These are phyloP conservation scores for Cerrena zonata DNA, from an alignment of 1,284 basidiomycete genomes.

Conservation along the genomic window DNA sequence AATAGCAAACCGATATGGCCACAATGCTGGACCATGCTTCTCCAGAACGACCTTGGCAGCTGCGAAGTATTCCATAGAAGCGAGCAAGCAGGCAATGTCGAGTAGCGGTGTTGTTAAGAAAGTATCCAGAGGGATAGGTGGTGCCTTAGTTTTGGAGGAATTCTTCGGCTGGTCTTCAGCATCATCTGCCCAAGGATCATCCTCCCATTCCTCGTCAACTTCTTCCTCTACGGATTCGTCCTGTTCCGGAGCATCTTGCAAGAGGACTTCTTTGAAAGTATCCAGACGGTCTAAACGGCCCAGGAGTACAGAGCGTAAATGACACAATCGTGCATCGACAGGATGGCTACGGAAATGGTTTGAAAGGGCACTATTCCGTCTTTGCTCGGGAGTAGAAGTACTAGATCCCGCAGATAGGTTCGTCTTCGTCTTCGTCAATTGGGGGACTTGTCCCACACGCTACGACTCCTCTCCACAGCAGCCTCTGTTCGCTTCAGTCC, in stretches of 20 bases:
- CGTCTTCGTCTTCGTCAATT: conserved; percentile 18
- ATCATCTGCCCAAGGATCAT: conserved; percentile 75
- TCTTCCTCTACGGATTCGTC: conserved; percentile 18
- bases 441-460: conserved; percentile 19
- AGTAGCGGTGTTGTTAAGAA: conserved; percentile 63
- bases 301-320: conserved; percentile 56
- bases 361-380: conserved; percentile 28
- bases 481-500: conserved; percentile 54
- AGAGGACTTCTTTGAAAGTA: conserved; percentile 59
- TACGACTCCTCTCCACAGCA: conserved; percentile 42
- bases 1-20: conserved; percentile 66
- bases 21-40: conserved; percentile 53
- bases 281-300: conserved; percentile 60
- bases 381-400: conserved; percentile 11
- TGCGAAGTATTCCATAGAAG: conserved; percentile 52
- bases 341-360: conserved; percentile 49
- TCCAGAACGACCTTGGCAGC: conserved; percentile 54
- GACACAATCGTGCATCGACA: conserved; percentile 58
- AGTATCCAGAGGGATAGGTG: conserved; percentile 49
- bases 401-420: conserved; percentile 18
- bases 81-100: conserved; percentile 58
- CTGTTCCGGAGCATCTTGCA: conserved; percentile 29
- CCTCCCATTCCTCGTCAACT: conserved; percentile 62
- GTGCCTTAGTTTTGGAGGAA: not conserved
- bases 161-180: conserved; percentile 15